Evolutionary conservation across 2,329 filamentous ascomycete species (phyloP).

Genomic region (Aspergillus jensenii): DNA sequence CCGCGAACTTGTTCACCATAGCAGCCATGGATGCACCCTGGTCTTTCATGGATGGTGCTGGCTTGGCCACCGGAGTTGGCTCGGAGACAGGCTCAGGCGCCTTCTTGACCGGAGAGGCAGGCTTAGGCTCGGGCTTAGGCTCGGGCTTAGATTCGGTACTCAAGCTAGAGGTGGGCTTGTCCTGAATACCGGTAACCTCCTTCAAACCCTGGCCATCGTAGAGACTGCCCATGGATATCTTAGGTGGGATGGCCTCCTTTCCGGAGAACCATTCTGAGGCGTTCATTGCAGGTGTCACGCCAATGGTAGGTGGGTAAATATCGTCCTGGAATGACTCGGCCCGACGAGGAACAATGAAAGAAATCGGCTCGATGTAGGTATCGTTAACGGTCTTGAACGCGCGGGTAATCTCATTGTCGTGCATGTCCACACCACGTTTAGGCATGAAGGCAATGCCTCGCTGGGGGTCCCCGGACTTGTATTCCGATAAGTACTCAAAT

Average conservation of each 20-base stretch:
- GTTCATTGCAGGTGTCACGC: slow-evolving; percentile 76
- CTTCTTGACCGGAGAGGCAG: slow-evolving; percentile 23
- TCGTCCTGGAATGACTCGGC: slow-evolving; percentile 96
- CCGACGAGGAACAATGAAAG: slow-evolving; percentile 91
- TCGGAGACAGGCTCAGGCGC: slow-evolving; percentile 29
- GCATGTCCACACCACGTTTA: slow-evolving; percentile 91
- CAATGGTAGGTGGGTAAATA: slow-evolving; percentile 85
- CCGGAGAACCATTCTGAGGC: slow-evolving; percentile 82
- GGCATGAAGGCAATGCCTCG: slow-evolving; percentile 92
- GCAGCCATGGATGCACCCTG: slow-evolving; percentile 84
- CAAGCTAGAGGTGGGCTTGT: slow-evolving; percentile 35
- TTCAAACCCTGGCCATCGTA: slow-evolving; percentile 81
- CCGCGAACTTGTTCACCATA: slow-evolving; percentile 83
- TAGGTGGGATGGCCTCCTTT: slow-evolving; percentile 79
- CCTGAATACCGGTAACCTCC: slow-evolving; percentile 60
- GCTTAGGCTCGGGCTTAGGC: slow-evolving; percentile 33
- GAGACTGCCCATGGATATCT: slow-evolving; percentile 89
- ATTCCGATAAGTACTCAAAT: slow-evolving; percentile 94
- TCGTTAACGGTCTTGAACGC: slow-evolving; percentile 98
- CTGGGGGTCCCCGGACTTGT: slow-evolving; percentile 95
- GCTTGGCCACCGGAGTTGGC: slow-evolving; percentile 41
- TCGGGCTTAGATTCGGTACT: slow-evolving; percentile 49
- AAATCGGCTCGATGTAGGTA: slow-evolving; percentile 89
- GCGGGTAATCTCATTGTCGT: slow-evolving; percentile 94
- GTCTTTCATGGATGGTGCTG: slow-evolving; percentile 72